Evolutionary conservation across 129 eudicot genomes (phyloP).

Genomic region (Oenanthe sinensis): DNA sequence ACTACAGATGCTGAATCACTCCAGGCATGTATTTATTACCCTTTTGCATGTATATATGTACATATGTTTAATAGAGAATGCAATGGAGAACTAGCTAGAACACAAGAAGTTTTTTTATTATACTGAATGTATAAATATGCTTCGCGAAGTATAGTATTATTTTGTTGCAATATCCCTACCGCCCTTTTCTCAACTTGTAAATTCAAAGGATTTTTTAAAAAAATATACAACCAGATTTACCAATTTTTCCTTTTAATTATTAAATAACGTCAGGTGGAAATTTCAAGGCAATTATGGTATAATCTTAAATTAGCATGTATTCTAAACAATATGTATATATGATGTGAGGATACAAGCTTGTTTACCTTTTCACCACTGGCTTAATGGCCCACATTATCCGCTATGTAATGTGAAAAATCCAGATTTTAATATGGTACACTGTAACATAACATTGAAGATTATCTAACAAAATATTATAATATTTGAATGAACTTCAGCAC

Average conservation of each 20-base stretch:
- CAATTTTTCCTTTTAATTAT: neutral
- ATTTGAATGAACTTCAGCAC: neutral
- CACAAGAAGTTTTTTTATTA: neutral
- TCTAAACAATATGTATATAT: neutral
- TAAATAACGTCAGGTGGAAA: neutral
- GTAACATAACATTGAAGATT: neutral
- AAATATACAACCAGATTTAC: no score
- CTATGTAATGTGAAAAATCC: neutral
- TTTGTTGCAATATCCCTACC: neutral
- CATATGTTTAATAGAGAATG: neutral
- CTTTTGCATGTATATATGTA: neutral
- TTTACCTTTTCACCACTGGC: neutral
- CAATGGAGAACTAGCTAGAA: neutral
- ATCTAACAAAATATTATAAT: neutral
- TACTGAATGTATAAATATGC: neutral
- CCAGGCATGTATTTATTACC: conserved; percentile 45
- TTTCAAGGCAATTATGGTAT: neutral
- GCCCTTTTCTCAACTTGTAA: neutral
- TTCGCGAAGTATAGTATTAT: neutral
- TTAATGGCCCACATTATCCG: neutral
- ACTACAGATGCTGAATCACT: conserved; percentile 92
- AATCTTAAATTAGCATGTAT: neutral
- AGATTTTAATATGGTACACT: neutral
- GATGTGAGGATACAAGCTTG: neutral
- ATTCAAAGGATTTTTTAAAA: neutral